Evolutionary conservation across 306 rosid species (phyloP).

Genomic region (Rosa chinensis): DNA sequence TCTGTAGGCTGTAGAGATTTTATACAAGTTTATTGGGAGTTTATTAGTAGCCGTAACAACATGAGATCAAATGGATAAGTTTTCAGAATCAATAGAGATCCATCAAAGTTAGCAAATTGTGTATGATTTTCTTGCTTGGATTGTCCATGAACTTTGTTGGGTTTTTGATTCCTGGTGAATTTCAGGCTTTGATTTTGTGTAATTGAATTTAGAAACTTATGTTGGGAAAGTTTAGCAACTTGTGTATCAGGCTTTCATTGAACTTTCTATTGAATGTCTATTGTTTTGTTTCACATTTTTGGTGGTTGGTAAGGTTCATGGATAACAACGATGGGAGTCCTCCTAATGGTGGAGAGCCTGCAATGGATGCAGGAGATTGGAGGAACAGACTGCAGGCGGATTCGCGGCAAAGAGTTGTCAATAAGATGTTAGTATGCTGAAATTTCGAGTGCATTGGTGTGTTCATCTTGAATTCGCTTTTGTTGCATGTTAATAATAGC

Average conservation of each 20-base stretch:
- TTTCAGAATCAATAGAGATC: not conserved
- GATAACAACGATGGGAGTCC: conserved; percentile 22
- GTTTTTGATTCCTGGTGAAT: not conserved
- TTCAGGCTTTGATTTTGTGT: not conserved
- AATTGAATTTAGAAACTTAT: not conserved
- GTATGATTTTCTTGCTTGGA: not conserved
- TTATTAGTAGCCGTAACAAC: too few species aligned
- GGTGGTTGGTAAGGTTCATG: conserved; percentile 14
- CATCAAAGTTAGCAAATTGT: not conserved
- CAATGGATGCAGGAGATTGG: conserved; percentile 45
- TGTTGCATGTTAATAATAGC: not conserved
- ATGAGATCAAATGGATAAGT: not conserved
- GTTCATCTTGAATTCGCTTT: not conserved
- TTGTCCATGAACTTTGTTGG: not conserved
- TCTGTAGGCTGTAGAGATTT: not conserved
- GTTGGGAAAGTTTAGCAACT: not conserved
- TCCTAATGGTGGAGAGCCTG: conserved; percentile 22
- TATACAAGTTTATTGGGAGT: not conserved
- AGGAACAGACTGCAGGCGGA: conserved; percentile 41
- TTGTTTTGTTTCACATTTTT: not conserved
- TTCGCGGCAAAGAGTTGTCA: conserved; percentile 45
- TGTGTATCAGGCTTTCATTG: not conserved
- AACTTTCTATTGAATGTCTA: not conserved
- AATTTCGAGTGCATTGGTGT: not conserved
- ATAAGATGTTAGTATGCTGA: conserved; percentile 41